These are phyloP conservation scores for Coemansia sp. DNA, from an alignment of 192 early-diverging fungal genomes.

Conservation along the genomic window DNA sequence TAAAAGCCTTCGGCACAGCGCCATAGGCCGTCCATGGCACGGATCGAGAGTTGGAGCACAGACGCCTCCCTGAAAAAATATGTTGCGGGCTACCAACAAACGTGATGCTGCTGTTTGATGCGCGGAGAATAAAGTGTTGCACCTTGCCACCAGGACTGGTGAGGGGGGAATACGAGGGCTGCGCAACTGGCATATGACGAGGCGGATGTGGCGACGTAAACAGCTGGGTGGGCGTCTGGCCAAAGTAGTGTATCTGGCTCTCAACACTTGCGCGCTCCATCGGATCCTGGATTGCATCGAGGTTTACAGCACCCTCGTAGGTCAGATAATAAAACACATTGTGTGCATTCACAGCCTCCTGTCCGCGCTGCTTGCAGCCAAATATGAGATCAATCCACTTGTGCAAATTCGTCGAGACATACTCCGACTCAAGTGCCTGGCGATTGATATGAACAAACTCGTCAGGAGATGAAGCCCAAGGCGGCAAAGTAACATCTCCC, in stretches of 20 bases:
- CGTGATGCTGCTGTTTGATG: slow-evolving; percentile 21
- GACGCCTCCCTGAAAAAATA: not conserved
- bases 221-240: slow-evolving; percentile 91
- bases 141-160: slow-evolving; percentile 28
- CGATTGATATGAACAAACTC: slow-evolving; percentile 86
- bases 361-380: slow-evolving; percentile 94
- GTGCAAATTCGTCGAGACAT: slow-evolving; percentile 86
- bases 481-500: slow-evolving; percentile 75
- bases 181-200: slow-evolving; percentile 18
- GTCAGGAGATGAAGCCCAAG: slow-evolving; percentile 80
- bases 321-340: slow-evolving; percentile 98
- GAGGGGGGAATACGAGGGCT: slow-evolving; percentile 24
- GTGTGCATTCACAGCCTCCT: slow-evolving; percentile 78
- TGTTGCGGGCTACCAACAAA: slow-evolving; percentile 31
- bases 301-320: slow-evolving; percentile 94
- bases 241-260: slow-evolving; percentile 97
- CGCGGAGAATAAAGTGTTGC: slow-evolving; percentile 45
- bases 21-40: not conserved
- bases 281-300: slow-evolving; percentile 86
- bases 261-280: slow-evolving; percentile 87
- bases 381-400: slow-evolving; percentile 97
- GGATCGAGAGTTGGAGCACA: not conserved
- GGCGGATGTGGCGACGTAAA: slow-evolving; percentile 84
- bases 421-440: slow-evolving; percentile 77
- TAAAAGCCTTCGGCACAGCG: not conserved